These are phyloP conservation scores for Apium graveolens DNA, from an alignment of 129 eudicot species.

Conservation along the genomic window DNA sequence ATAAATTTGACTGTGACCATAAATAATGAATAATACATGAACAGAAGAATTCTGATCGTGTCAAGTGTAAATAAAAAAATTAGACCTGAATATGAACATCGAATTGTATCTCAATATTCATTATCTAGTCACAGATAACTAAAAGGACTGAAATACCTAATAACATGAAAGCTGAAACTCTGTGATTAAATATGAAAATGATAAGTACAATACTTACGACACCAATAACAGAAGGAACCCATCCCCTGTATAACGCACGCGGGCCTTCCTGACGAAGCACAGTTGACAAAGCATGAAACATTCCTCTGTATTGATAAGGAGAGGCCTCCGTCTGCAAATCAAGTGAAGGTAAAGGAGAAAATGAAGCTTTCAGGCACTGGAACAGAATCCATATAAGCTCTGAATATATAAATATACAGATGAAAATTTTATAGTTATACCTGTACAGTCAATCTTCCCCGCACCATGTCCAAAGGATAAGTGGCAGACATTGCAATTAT, in stretches of 20 bases:
- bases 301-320: slow-evolving; percentile 88
- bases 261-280: slow-evolving; percentile 93
- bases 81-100: background rate
- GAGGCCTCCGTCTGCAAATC: slow-evolving; percentile 74
- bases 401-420: background rate
- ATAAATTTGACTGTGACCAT: background rate
- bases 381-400: background rate
- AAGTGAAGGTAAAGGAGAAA: background rate
- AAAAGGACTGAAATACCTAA: background rate
- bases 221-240: slow-evolving; percentile 99
- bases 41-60: background rate
- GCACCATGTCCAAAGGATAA: slow-evolving; percentile 95
- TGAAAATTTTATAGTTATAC: slow-evolving; percentile 23
- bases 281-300: slow-evolving; percentile 82
- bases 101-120: background rate
- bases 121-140: background rate
- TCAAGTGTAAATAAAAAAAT: background rate
- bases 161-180: background rate
- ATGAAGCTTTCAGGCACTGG: background rate
- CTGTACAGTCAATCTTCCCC: slow-evolving; percentile 95
- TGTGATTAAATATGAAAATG: background rate
- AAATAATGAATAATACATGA: no score
- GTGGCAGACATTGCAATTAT: slow-evolving; percentile 99
- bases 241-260: slow-evolving; percentile 89
- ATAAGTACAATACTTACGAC: slow-evolving; percentile 53